Conservation (phyloP, 2,329 filamentous ascomycete genomes). For the Plenodomus tracheiphilus region DNA sequence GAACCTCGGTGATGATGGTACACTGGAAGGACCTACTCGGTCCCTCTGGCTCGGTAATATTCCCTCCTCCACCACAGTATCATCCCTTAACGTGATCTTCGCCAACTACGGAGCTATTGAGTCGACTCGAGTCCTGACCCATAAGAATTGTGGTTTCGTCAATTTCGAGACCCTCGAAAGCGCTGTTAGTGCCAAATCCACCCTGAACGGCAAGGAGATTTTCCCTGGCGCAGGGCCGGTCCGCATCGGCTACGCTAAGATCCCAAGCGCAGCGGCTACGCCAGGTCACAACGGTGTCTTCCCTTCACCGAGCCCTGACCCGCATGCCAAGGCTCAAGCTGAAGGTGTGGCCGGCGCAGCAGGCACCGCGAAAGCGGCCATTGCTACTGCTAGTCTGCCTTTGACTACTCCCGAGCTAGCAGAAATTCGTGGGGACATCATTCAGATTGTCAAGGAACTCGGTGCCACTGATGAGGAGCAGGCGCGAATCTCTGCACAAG, state of each 20-base stretch:
- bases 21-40: slow-evolving; percentile 85
- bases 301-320: slow-evolving; percentile 88
- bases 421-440: slow-evolving; percentile 81
- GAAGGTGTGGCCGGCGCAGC: slow-evolving; percentile 41
- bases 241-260: slow-evolving; percentile 96
- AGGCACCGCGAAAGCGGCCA: slow-evolving; percentile 38
- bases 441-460: slow-evolving; percentile 84
- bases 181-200: slow-evolving; percentile 82
- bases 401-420: slow-evolving; percentile 72
- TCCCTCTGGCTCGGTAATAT: slow-evolving; percentile 98
- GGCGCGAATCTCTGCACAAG: slow-evolving; percentile 69
- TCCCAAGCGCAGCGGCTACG: slow-evolving; percentile 83
- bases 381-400: slow-evolving; percentile 52
- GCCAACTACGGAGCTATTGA: slow-evolving; percentile 88
- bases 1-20: slow-evolving; percentile 74
- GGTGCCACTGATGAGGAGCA: slow-evolving; percentile 81
- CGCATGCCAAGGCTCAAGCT: slow-evolving; percentile 62
- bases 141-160: slow-evolving; percentile 99
- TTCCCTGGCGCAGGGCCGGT: slow-evolving; percentile 95
- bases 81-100: slow-evolving; percentile 93
- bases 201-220: slow-evolving; percentile 95
- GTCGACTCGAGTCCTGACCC: slow-evolving; percentile 89
- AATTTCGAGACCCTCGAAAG: slow-evolving; percentile 94
- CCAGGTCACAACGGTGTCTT: slow-evolving; percentile 87
- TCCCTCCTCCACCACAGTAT: slow-evolving; percentile 93